Base-by-base conservation (phyloP, 768 basidiomycete species). In the Lentinus brumalis region DNA sequence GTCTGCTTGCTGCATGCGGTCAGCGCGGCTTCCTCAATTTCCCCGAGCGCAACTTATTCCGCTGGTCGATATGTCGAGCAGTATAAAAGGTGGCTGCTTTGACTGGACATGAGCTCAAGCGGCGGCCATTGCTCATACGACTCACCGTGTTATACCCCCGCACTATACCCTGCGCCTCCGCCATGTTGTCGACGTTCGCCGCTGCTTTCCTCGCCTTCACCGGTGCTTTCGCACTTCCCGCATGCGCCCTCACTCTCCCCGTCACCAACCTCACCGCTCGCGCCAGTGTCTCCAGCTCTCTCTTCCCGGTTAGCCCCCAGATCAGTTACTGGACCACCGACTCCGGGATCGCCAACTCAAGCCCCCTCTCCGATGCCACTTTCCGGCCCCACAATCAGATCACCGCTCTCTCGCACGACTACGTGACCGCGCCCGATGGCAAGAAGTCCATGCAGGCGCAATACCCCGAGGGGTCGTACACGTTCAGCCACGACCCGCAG, bases 391-490 rank as follows among this genome's bases (percentile, higher is more conserved):
- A 55, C 47, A 69, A 69, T 32, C 31, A 61, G 35, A 69, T 70
- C 50, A 63, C 60, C 6, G 64, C 65, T 29, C 63, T 72, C 45
- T 31, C 68, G n/a, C 71, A 72, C 57, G 40, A 50, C 6, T 67
- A 67, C 56, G 66, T 70, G 12, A 56, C 55, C 15, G 71, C 71
- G 6, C 67, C 69, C 30, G 70, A 69, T 29, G 68, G 63, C 53
- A 57, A 63, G 50, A 42, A 55, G 29, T 67, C 71, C 1, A 68
- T 72, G 65, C 57, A 68, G 55, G 71, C 67, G 7, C 53, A 57
- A 57, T 72, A 65, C 60, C 65, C 69, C 12, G 58, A 80, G 66
- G 86, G 86, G 18, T 86, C 85, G 38, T 85, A 81, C 72, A 84
- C 76, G 14, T 82, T 82, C 67, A 68, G 70, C 10, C 73, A 78